phyloP scores from a whole-genome alignment of 225 moss, liverwort and hornwort species.

The Neckera pumila region DNA sequence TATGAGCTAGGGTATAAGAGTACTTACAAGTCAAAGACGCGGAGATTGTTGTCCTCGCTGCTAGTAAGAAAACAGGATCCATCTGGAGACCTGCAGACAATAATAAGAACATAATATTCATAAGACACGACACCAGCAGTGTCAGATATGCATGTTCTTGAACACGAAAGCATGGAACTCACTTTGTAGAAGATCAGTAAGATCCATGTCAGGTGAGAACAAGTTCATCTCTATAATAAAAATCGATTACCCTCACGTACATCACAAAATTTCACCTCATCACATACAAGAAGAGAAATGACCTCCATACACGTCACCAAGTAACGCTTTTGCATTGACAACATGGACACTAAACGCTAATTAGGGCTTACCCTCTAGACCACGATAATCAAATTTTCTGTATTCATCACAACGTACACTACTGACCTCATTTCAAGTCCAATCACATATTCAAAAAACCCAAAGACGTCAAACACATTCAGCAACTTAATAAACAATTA shows the following conservation, averaged over 20 bases:
- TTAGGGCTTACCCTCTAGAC: neutral
- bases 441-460: neutral
- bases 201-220: neutral
- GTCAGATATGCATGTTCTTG: neutral
- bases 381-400: neutral
- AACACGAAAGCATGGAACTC: neutral
- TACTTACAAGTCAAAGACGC: conserved; percentile 76
- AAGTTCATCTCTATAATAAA: neutral
- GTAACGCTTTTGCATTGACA: neutral
- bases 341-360: neutral
- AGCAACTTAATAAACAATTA: too few relatives aligned
- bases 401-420: neutral
- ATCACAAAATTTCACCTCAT: neutral
- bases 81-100: conserved; percentile 73
- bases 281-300: neutral
- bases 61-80: conserved; percentile 89
- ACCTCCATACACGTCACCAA: neutral
- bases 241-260: neutral
- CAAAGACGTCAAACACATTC: neutral
- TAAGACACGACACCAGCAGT: neutral
- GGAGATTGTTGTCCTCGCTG: conserved; percentile 86
- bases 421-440: neutral
- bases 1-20: neutral
- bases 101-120: neutral
- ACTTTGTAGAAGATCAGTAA: neutral